These are phyloP conservation scores for Blastocystis sp. DNA, from an alignment of 352 stramenopile species.

Conservation along the genomic window DNA sequence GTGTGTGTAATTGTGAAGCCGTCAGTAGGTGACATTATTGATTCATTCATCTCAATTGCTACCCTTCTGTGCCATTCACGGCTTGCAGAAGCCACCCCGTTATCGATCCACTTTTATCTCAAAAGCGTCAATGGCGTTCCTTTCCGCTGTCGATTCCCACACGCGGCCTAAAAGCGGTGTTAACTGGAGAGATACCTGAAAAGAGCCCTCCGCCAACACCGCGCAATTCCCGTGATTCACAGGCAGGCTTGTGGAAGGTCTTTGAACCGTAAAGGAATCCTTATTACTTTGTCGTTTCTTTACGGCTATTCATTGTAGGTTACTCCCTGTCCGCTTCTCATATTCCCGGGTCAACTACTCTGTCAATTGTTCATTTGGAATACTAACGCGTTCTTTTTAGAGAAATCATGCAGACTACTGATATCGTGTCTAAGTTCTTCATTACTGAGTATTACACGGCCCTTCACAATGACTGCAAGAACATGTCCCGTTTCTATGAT, in stretches of 20 bases:
- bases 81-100: no score
- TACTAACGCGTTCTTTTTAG: background rate
- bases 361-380: background rate
- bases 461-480: slow-evolving; percentile 45
- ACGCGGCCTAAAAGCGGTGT: no score
- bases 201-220: background rate
- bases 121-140: no score
- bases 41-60: no score
- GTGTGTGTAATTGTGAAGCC: no score
- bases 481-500: slow-evolving; percentile 52
- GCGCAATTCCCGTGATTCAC: background rate
- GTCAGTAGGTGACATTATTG: no score
- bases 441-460: slow-evolving; percentile 64
- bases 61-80: no score
- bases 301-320: slow-evolving; percentile 24
- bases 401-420: slow-evolving; percentile 65
- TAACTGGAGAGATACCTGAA: no score
- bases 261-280: background rate
- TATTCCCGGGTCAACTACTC: background rate
- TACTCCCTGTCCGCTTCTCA: background rate
- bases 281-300: background rate
- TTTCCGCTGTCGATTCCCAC: no score
- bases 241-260: background rate
- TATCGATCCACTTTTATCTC: no score
- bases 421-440: slow-evolving; percentile 68